phyloP scores from a whole-genome alignment of 306 rosid genomes.

The Phaseolus lunatus region DNA sequence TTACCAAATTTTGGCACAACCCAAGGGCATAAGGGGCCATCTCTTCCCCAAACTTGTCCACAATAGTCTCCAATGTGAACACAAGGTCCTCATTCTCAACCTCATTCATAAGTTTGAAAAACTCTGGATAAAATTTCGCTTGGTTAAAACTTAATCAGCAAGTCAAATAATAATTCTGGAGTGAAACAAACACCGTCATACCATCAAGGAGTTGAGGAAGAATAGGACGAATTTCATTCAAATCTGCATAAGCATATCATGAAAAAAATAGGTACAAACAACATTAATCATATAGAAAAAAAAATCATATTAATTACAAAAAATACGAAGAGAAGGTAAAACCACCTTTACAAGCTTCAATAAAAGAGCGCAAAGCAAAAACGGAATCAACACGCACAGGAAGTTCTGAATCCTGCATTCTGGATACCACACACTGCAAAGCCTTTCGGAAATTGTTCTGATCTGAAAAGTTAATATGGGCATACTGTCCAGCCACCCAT shows the following conservation, averaged over 20 bases:
- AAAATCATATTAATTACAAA: constrained; percentile 1
- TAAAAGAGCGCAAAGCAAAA: constrained; percentile 90
- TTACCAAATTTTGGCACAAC: constrained; percentile 92
- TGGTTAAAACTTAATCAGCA: constrained; percentile 30
- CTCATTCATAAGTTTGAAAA: constrained; percentile 97
- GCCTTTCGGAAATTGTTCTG: constrained; percentile 88
- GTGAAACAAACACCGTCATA: constrained; percentile 48
- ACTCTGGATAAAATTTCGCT: constrained; percentile 59
- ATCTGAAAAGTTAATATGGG: constrained; percentile 79
- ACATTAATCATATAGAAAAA: background rate
- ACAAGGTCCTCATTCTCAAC: constrained; percentile 98
- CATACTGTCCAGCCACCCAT: constrained; percentile 99
- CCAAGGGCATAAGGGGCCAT: constrained; percentile 99
- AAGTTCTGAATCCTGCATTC: constrained; percentile 93
- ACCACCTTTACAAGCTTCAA: constrained; percentile 92
- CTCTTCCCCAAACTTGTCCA: constrained; percentile 98
- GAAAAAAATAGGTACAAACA: constrained; percentile 6
- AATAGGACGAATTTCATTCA: constrained; percentile 91
- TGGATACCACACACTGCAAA: constrained; percentile 84
- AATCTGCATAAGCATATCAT: constrained; percentile 60
- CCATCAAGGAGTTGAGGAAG: constrained; percentile 97
- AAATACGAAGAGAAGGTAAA: background rate
- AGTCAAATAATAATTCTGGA: constrained; percentile 29
- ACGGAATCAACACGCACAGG: constrained; percentile 99
- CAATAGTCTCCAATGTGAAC: constrained; percentile 95